A percentile compares a stretch with the other conserved stretches of the same genome.
Evolutionary conservation across 345 rosid genomes (phyloP).

Genomic region (Schrenkiella parvula): DNA sequence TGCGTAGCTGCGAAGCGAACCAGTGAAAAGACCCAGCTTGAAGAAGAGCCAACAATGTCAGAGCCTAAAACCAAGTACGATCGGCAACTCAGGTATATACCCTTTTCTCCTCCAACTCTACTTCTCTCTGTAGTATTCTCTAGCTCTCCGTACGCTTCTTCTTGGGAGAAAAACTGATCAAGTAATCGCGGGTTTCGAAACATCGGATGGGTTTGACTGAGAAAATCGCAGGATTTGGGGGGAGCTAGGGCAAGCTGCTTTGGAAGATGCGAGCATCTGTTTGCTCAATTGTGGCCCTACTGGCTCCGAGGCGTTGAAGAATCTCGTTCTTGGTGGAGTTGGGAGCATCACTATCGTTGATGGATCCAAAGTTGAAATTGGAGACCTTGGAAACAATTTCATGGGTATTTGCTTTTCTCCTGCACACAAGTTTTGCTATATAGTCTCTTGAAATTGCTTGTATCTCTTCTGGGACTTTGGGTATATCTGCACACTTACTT

Average conservation of each 20-base stretch:
- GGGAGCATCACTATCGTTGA: constrained; percentile 91
- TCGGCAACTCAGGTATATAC: constrained; percentile 84
- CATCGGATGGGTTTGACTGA: neutral
- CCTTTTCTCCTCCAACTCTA: neutral
- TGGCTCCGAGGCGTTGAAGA: constrained; percentile 92
- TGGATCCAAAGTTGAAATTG: constrained; percentile 83
- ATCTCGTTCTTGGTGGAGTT: constrained; percentile 95
- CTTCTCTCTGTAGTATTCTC: neutral
- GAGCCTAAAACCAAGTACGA: constrained; percentile 88
- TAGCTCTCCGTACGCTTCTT: neutral
- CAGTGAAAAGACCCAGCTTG: constrained; percentile 2
- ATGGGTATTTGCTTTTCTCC: constrained; percentile 51
- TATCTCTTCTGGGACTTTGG: neutral
- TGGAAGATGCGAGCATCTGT: constrained; percentile 89
- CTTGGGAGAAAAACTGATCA: neutral
- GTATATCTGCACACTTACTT: constrained; percentile 1
- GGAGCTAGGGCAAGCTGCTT: constrained; percentile 83
- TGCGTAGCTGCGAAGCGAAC: constrained; percentile 22
- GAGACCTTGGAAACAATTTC: constrained; percentile 95
- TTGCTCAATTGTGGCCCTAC: constrained; percentile 98
- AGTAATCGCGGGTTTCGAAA: neutral
- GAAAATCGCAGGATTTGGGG: constrained; percentile 81
- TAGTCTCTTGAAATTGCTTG: neutral
- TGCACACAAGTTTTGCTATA: neutral
- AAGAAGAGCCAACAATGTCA: constrained; percentile 45